Evolutionary conservation across 306 rosid species (phyloP).

Genomic region (Citrullus colocynthis): DNA sequence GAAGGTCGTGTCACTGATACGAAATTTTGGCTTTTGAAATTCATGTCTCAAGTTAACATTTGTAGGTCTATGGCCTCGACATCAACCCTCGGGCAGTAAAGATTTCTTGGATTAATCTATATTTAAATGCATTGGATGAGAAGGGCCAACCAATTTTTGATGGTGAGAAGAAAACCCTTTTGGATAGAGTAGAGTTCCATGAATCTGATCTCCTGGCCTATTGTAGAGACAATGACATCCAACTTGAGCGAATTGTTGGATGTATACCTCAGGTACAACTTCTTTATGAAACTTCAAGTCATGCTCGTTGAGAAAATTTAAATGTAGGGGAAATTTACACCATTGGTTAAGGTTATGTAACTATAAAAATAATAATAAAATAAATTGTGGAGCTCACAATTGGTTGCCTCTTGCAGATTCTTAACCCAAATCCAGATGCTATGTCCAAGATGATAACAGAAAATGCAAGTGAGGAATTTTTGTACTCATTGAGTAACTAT

Average conservation of each 20-base stretch:
- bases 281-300: not conserved
- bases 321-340: not conserved
- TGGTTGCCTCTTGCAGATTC: slow-evolving; percentile 53
- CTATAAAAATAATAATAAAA: not conserved
- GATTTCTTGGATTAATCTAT: slow-evolving; percentile 82
- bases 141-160: slow-evolving; percentile 67
- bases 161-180: slow-evolving; percentile 60
- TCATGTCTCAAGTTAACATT: not conserved
- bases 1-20: not conserved
- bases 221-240: slow-evolving; percentile 60
- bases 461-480: slow-evolving; percentile 97
- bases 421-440: slow-evolving; percentile 98
- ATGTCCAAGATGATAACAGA: slow-evolving; percentile 97
- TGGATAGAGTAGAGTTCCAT: slow-evolving; percentile 89
- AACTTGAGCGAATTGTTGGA: slow-evolving; percentile 88
- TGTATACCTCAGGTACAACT: slow-evolving; percentile 94
- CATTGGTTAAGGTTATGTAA: not conserved
- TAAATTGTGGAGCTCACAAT: not conserved
- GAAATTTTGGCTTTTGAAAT: not conserved
- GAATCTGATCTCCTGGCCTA: slow-evolving; percentile 89
- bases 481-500: slow-evolving; percentile 78
- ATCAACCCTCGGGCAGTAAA: slow-evolving; percentile 89
- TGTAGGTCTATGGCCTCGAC: slow-evolving; percentile 91
- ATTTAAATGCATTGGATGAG: slow-evolving; percentile 79
- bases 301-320: not conserved